A percentile compares a stretch with the other conserved stretches of the same genome.
phyloP scores from a whole-genome alignment of 345 rosid genomes.

The Zanthoxylum bungeanum region DNA sequence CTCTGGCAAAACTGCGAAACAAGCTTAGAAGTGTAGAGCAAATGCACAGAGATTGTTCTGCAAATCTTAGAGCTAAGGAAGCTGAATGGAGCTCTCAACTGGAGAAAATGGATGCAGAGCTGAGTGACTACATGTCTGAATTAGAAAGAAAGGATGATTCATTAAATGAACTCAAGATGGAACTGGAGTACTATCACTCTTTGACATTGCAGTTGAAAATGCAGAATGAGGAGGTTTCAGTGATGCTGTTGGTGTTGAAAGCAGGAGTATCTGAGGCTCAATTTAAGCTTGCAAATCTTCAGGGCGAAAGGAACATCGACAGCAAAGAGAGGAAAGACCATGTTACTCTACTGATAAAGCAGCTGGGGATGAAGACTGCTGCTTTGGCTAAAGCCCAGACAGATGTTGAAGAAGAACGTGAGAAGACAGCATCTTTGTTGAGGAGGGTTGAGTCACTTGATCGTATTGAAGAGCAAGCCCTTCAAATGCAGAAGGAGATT shows the following conservation, averaged over 20 bases:
- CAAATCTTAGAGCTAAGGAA: conserved; percentile 65
- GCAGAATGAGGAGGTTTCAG: conserved; percentile 64
- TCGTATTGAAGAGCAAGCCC: neutral
- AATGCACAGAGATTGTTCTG: conserved; percentile 54
- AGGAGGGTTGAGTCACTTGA: conserved; percentile 10
- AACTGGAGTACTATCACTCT: conserved; percentile 48
- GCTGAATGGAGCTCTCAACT: conserved; percentile 59
- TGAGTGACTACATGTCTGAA: conserved; percentile 37
- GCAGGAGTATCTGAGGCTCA: conserved; percentile 55
- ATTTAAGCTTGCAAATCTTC: conserved; percentile 36
- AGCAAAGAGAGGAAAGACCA: conserved; percentile 43
- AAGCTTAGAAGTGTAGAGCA: conserved; percentile 67
- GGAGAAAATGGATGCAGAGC: conserved; percentile 48
- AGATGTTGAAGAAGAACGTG: conserved; percentile 43
- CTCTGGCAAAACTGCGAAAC: conserved; percentile 55
- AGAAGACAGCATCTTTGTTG: conserved; percentile 15
- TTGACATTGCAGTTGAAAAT: conserved; percentile 42
- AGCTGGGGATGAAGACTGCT: conserved; percentile 52
- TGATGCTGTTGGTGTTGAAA: conserved; percentile 58
- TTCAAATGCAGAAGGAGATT: conserved; percentile 12
- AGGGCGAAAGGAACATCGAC: conserved; percentile 23
- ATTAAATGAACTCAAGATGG: conserved; percentile 40
- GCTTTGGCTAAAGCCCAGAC: conserved; percentile 40
- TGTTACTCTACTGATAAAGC: conserved; percentile 41
- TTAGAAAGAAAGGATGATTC: conserved; percentile 42